A percentile compares a stretch with the other conserved stretches of the same genome.
Evolutionary conservation across 805 yeast genomes (phyloP).

Genomic region (Candida michaelii): DNA sequence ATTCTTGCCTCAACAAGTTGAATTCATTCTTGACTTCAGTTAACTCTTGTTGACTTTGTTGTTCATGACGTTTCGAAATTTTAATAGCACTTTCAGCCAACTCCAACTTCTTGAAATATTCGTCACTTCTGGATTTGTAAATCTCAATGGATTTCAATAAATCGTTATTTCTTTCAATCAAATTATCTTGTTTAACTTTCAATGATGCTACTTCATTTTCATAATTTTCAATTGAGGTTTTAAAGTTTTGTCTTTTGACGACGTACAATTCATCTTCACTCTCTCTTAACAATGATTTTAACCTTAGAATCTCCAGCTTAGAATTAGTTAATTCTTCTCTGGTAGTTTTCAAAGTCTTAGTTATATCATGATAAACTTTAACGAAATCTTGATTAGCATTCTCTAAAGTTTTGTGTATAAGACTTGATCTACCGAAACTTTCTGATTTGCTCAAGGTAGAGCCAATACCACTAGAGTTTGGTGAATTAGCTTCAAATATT

Average conservation of each 20-base stretch:
- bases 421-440: constrained; percentile 29
- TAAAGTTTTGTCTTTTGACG: constrained; percentile 40
- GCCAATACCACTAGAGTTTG: constrained; percentile 12
- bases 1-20: constrained; percentile 51
- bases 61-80: constrained; percentile 63
- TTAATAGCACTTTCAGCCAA: constrained; percentile 73
- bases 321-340: constrained; percentile 43
- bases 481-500: constrained; percentile 19
- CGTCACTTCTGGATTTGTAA: constrained; percentile 72
- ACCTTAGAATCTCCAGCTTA: constrained; percentile 41
- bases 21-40: constrained; percentile 40
- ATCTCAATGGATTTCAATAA: constrained; percentile 54
- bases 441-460: constrained; percentile 29
- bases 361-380: constrained; percentile 49
- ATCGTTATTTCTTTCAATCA: constrained; percentile 56
- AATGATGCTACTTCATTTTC: constrained; percentile 47
- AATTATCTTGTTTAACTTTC: constrained; percentile 56
- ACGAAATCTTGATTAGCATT: constrained; percentile 45
- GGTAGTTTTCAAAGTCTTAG: constrained; percentile 43
- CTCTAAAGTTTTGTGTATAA: constrained; percentile 23
- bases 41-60: constrained; percentile 50
- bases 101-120: constrained; percentile 70
- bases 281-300: constrained; percentile 42
- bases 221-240: constrained; percentile 35
- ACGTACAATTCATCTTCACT: constrained; percentile 45